These are phyloP conservation scores for Coemansia sp. DNA, from an alignment of 192 early-diverging fungal species.

Conservation along the genomic window DNA sequence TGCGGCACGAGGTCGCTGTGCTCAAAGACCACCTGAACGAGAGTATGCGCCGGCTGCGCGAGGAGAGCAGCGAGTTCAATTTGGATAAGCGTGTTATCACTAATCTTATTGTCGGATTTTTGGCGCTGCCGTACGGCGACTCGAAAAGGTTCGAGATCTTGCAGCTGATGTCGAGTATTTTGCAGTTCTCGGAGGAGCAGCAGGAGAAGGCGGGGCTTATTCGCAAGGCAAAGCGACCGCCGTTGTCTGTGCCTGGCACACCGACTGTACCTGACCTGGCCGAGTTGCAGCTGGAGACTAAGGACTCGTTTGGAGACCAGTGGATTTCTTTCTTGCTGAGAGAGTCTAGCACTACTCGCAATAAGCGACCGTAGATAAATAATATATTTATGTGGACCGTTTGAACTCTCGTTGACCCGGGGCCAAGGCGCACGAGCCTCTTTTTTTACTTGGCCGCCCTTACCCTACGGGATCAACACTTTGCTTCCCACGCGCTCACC, in stretches of 20 bases:
- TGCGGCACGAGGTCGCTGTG: constrained; percentile 59
- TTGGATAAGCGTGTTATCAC: constrained; percentile 85
- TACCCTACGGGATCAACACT: background rate
- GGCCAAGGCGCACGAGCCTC: constrained; percentile 1
- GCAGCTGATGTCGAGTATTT: constrained; percentile 82
- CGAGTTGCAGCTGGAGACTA: constrained; percentile 30
- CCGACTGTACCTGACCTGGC: constrained; percentile 40
- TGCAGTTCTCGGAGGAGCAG: constrained; percentile 87
- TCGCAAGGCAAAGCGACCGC: constrained; percentile 56
- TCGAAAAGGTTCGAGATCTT: constrained; percentile 90
- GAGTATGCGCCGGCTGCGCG: constrained; percentile 83
- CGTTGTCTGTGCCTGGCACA: constrained; percentile 48
- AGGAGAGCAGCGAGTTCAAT: constrained; percentile 75
- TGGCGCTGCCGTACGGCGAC: constrained; percentile 83
- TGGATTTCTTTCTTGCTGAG: constrained; percentile 80
- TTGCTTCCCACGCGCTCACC: background rate
- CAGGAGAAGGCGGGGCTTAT: constrained; percentile 80
- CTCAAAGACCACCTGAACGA: constrained; percentile 89
- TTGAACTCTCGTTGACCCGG: background rate
- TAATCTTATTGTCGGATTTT: constrained; percentile 86
- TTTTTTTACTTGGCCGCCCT: background rate
- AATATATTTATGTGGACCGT: background rate
- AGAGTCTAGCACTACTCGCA: constrained; percentile 53
- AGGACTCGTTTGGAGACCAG: constrained; percentile 74
- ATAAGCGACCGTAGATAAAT: constrained; percentile 5